Percentiles rank a stretch among this genome's conserved stretches.
Conservation (phyloP, 1,284 basidiomycete genomes). For the Fereydounia khargensis region DNA sequence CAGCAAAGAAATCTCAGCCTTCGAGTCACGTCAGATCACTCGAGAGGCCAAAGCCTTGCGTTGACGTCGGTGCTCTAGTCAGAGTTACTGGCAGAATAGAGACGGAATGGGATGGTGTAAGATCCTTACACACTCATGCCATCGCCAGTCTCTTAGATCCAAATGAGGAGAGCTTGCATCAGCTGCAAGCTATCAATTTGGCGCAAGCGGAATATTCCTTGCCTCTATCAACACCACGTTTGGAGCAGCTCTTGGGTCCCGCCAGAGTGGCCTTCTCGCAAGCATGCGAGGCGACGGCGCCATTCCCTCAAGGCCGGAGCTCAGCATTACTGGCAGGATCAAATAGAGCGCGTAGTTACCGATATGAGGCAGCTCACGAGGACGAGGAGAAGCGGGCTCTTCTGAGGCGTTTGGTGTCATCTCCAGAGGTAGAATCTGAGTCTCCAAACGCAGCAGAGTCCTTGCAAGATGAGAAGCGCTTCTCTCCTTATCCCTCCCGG, state of each 20-base stretch:
- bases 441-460: too few species aligned
- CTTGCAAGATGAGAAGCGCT: too few species aligned
- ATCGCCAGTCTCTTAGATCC: conserved; percentile 5
- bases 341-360: too few species aligned
- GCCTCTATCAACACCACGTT: not conserved
- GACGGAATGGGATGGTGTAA: not conserved
- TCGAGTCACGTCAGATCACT: not conserved
- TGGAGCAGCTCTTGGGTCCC: not conserved
- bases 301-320: not conserved
- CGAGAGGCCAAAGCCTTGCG: conserved; percentile 4
- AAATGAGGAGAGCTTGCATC: conserved; percentile 17
- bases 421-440: too few species aligned
- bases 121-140: not conserved
- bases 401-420: too few species aligned
- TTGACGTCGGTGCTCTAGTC: not conserved
- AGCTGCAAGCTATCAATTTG: conserved; percentile 9
- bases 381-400: too few species aligned
- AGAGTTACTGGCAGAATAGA: not conserved
- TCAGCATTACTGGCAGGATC: too few species aligned
- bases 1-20: not conserved
- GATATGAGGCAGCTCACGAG: too few species aligned
- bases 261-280: not conserved
- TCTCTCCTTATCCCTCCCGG: too few species aligned
- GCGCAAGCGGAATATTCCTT: not conserved
- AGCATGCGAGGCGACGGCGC: not conserved